Conservation (phyloP, 306 rosid genomes). For the Citrullus amarus region DNA sequence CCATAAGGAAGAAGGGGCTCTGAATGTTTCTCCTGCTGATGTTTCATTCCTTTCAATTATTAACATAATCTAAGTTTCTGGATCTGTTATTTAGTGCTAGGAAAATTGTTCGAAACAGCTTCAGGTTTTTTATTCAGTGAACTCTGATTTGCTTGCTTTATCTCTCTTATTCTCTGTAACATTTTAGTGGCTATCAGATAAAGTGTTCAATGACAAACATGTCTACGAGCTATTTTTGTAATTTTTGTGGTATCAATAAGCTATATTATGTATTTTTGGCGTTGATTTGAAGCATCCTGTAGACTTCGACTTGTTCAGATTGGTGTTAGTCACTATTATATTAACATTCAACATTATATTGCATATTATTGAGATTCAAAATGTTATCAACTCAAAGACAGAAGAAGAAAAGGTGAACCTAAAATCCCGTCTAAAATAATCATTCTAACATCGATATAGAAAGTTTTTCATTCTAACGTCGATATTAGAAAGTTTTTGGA, state of each 20-base stretch:
- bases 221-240: not conserved
- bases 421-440: no score
- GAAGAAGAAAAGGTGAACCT: no score
- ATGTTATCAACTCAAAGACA: no score
- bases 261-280: not conserved
- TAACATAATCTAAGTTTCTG: not conserved
- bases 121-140: not conserved
- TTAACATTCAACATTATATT: not conserved
- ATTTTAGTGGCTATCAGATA: not conserved
- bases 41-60: slow-evolving; percentile 7
- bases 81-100: slow-evolving; percentile 4
- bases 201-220: not conserved
- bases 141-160: not conserved
- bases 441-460: no score
- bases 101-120: not conserved
- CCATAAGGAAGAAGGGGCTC: slow-evolving; percentile 23
- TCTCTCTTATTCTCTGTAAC: not conserved
- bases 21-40: not conserved
- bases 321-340: not conserved
- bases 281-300: not conserved
- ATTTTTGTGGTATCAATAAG: slow-evolving; percentile 3
- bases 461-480: no score
- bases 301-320: not conserved
- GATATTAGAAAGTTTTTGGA: no score
- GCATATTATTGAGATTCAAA: not conserved